Conservation (phyloP, 345 rosid genomes). For the Eucalyptus marginata region DNA sequence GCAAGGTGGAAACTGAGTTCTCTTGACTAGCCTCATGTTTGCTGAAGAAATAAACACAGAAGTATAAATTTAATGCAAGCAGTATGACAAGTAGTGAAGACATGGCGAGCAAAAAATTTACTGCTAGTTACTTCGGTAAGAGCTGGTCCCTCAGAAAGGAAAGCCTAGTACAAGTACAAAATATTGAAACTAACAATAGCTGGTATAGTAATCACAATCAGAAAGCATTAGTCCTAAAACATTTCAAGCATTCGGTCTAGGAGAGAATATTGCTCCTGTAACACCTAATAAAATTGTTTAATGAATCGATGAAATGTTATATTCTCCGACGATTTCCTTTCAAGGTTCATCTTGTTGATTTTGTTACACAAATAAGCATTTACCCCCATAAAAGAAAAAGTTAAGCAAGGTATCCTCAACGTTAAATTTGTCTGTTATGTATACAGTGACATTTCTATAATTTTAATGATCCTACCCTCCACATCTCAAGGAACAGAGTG, state of each 20-base stretch:
- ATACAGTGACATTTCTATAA: background rate
- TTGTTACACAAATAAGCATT: background rate
- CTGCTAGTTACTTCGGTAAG: background rate
- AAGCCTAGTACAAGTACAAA: background rate
- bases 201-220: background rate
- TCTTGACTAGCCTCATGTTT: slow-evolving; percentile 5
- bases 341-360: background rate
- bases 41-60: slow-evolving; percentile 16
- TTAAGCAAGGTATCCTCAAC: background rate
- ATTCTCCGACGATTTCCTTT: background rate
- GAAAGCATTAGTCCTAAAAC: background rate
- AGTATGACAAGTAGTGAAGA: background rate
- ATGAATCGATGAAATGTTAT: background rate
- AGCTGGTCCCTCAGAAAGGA: background rate
- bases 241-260: background rate
- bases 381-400: background rate
- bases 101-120: background rate
- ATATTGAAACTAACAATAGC: background rate
- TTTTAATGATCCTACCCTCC: background rate
- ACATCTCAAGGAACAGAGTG: background rate
- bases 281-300: background rate
- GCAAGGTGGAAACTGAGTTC: background rate
- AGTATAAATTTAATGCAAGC: background rate
- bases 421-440: background rate
- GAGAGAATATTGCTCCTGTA: background rate